Evolutionary conservation across 2,329 filamentous ascomycete genomes (phyloP).

Genomic region (Ophiobolus disseminans): DNA sequence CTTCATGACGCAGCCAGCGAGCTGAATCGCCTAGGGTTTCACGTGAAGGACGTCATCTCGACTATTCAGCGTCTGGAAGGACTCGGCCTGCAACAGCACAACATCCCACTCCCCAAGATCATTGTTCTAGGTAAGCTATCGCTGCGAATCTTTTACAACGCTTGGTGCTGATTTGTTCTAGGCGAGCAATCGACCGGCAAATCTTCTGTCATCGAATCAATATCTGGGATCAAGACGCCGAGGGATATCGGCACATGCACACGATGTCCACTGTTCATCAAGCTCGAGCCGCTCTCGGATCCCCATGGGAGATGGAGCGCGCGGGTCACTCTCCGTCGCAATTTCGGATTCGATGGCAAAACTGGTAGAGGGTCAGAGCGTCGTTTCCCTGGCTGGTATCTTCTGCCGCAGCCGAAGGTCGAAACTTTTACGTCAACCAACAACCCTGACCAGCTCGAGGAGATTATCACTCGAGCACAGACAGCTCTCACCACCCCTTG

Average conservation of each 20-base stretch:
- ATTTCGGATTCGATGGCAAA: constrained; percentile 62
- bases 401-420: constrained; percentile 47
- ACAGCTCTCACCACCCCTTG: constrained; percentile 76
- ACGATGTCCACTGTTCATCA: constrained; percentile 80
- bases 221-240: constrained; percentile 72
- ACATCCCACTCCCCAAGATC: constrained; percentile 75
- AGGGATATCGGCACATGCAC: constrained; percentile 78
- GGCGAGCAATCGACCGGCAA: constrained; percentile 83
- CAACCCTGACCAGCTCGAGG: constrained; percentile 68
- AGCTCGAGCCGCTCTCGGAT: constrained; percentile 64
- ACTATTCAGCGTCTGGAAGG: constrained; percentile 69
- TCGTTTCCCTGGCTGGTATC: constrained; percentile 70
- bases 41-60: constrained; percentile 70
- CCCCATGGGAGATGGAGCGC: constrained; percentile 66
- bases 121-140: constrained; percentile 71
- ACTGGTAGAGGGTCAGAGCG: constrained; percentile 53
- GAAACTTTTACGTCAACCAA: constrained; percentile 69
- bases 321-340: constrained; percentile 68
- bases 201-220: constrained; percentile 63
- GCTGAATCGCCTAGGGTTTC: constrained; percentile 60
- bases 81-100: constrained; percentile 73
- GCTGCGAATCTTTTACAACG: neutral
- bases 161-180: constrained; percentile 5
- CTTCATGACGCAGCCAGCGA: constrained; percentile 6
- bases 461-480: constrained; percentile 76